phyloP scores from a whole-genome alignment of 2,329 filamentous ascomycete species.

The Nothophoma quercina region DNA sequence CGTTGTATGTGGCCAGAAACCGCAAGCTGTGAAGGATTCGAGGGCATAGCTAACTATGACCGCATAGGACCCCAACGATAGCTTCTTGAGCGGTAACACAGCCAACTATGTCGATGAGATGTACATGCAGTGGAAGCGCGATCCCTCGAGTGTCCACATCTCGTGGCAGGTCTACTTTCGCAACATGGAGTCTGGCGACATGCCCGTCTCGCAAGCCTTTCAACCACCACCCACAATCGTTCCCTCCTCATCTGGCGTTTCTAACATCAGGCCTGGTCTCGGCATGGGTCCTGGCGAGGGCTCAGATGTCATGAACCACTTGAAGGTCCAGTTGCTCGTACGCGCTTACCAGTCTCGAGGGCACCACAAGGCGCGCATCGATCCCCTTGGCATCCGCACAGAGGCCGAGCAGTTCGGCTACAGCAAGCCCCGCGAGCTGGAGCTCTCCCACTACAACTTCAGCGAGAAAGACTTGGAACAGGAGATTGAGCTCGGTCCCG shows the following conservation, averaged over 20 bases:
- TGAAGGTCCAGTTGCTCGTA: conserved; percentile 97
- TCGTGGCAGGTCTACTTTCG: conserved; percentile 99
- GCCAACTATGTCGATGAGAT: conserved; percentile 99
- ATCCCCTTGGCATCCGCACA: conserved; percentile 91
- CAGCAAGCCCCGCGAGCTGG: conserved; percentile 88
- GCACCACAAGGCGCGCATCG: conserved; percentile 97
- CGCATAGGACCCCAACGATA: conserved; percentile 82
- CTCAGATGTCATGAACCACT: conserved; percentile 89
- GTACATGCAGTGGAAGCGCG: conserved; percentile 97
- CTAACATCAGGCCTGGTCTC: conserved; percentile 73
- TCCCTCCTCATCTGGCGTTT: conserved; percentile 78
- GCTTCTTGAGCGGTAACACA: conserved; percentile 94
- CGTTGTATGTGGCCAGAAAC: conserved; percentile 59
- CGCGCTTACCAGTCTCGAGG: conserved; percentile 97
- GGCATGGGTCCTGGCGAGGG: conserved; percentile 72
- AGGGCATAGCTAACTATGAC: conserved; percentile 34
- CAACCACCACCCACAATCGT: conserved; percentile 93
- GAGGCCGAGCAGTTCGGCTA: conserved; percentile 85
- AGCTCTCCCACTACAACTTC: conserved; percentile 93
- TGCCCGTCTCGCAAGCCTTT: conserved; percentile 97
- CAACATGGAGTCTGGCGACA: conserved; percentile 98
- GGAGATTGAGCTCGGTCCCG: conserved; percentile 90
- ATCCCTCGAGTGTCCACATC: conserved; percentile 91
- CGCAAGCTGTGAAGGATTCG: conserved; percentile 4
- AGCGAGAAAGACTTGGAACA: conserved; percentile 91